phyloP scores from a whole-genome alignment of 163 green algal species.

The Prototheca cutis region DNA sequence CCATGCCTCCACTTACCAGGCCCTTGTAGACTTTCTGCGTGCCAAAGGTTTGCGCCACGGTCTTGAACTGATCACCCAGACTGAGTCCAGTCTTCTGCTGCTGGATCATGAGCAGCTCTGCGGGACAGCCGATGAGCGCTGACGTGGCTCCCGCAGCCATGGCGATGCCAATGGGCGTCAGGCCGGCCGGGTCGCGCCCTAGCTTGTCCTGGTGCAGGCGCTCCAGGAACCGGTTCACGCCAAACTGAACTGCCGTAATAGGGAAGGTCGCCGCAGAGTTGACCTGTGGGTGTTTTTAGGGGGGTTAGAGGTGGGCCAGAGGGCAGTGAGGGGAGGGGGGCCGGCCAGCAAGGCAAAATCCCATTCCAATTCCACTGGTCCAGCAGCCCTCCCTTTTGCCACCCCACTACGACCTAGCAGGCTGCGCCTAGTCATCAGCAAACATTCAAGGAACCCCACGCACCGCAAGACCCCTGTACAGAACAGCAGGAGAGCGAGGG shows the following conservation, averaged over 20 bases:
- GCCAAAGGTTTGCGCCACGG: slow-evolving; percentile 36
- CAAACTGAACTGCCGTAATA: slow-evolving; percentile 91
- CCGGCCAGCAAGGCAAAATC: too few species aligned
- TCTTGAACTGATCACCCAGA: slow-evolving; percentile 31
- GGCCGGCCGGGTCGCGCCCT: neutral
- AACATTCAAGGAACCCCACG: too few species aligned
- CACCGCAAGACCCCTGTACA: slow-evolving; percentile 70
- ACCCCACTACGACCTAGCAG: too few species aligned
- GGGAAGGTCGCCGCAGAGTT: slow-evolving; percentile 77
- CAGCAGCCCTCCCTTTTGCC: too few species aligned
- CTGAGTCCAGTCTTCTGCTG: slow-evolving; percentile 60
- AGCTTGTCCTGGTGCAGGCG: slow-evolving; percentile 11
- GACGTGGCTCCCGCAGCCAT: slow-evolving; percentile 60
- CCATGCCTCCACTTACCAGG: slow-evolving; percentile 48
- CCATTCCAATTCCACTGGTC: too few species aligned
- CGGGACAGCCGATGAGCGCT: slow-evolving; percentile 59
- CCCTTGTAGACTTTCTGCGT: slow-evolving; percentile 33
- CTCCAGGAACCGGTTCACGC: slow-evolving; percentile 59
- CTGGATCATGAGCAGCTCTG: slow-evolving; percentile 91
- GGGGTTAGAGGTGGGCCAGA: too few species aligned
- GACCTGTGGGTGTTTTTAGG: slow-evolving; percentile 34
- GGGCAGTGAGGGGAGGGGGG: too few species aligned
- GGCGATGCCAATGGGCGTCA: slow-evolving; percentile 7
- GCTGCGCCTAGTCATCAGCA: too few species aligned
- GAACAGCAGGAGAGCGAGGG: slow-evolving; percentile 35